phyloP scores from a whole-genome alignment of 805 yeast species.

The Kregervanrija fluxuum region DNA sequence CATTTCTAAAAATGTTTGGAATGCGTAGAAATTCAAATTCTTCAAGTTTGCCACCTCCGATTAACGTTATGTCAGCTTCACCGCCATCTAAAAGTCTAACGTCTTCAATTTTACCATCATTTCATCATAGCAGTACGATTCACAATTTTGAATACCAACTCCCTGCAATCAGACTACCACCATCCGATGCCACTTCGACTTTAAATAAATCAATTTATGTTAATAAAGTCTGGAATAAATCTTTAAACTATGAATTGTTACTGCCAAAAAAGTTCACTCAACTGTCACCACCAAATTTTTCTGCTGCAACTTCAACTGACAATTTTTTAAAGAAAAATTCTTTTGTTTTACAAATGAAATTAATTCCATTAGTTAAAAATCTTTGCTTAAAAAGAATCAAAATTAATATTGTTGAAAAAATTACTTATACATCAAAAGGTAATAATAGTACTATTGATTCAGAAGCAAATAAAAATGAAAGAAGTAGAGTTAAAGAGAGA shows the following conservation, averaged over 20 bases:
- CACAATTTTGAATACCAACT: constrained; percentile 31
- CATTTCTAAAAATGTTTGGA: constrained; percentile 20
- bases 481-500: constrained; percentile 39
- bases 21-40: constrained; percentile 11
- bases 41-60: constrained; percentile 4
- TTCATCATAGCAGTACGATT: constrained; percentile 12
- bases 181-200: constrained; percentile 48
- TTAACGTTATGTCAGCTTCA: constrained; percentile 4
- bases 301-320: constrained; percentile 26
- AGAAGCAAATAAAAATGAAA: constrained; percentile 13
- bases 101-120: not conserved
- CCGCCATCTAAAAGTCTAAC: constrained; percentile 11
- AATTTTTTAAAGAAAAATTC: constrained; percentile 16
- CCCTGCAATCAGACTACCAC: constrained; percentile 49
- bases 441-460: constrained; percentile 17
- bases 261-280: constrained; percentile 65
- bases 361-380: constrained; percentile 59
- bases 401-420: constrained; percentile 59
- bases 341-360: constrained; percentile 50
- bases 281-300: constrained; percentile 37
- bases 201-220: constrained; percentile 72
- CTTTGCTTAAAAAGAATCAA: constrained; percentile 56
- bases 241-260: constrained; percentile 63
- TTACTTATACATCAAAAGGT: constrained; percentile 54
- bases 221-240: constrained; percentile 66